Percentiles rank a stretch among this genome's conserved stretches.
Evolutionary conservation across 371 early-diverging fungal genomes (phyloP).

Genomic region (Mucor lusitanicus): DNA sequence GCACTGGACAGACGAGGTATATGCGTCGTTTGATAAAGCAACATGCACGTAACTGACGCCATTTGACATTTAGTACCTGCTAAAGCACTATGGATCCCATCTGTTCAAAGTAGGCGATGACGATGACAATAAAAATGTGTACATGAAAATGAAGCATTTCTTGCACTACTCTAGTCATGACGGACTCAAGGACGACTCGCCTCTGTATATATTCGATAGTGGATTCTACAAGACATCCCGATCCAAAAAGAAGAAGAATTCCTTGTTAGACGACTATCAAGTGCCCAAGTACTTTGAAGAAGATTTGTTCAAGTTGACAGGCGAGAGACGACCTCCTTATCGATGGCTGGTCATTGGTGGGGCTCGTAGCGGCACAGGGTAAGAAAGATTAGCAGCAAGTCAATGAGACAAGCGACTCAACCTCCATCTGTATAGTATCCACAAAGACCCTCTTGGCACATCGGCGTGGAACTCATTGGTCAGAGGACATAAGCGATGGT

Average conservation of each 20-base stretch:
- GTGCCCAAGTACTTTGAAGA: slow-evolving; percentile 77
- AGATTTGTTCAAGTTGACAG: slow-evolving; percentile 74
- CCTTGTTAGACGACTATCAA: slow-evolving; percentile 65
- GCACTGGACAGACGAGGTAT: slow-evolving; percentile 66
- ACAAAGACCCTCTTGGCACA: slow-evolving; percentile 68
- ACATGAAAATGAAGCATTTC: slow-evolving; percentile 75
- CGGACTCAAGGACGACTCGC: slow-evolving; percentile 71
- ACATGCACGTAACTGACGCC: no score
- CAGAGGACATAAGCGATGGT: slow-evolving; percentile 73
- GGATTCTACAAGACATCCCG: slow-evolving; percentile 46
- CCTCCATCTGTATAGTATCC: slow-evolving; percentile 48
- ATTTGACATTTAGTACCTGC: slow-evolving; percentile 37
- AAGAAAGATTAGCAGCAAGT: neutral
- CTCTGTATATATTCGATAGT: slow-evolving; percentile 84
- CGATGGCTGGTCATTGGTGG: slow-evolving; percentile 73
- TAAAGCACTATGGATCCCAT: slow-evolving; percentile 58
- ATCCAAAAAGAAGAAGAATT: slow-evolving; percentile 22
- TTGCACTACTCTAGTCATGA: slow-evolving; percentile 60
- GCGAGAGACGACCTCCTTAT: slow-evolving; percentile 65
- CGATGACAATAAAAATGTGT: slow-evolving; percentile 74
- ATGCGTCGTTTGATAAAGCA: neutral
- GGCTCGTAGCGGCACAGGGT: slow-evolving; percentile 69
- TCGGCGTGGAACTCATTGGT: slow-evolving; percentile 72
- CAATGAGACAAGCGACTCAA: neutral
- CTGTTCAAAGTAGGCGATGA: slow-evolving; percentile 83